A percentile compares a stretch with the other conserved stretches of the same genome.
These are phyloP conservation scores for Urtica urens DNA, from an alignment of 306 rosid genomes.

Conservation along the genomic window DNA sequence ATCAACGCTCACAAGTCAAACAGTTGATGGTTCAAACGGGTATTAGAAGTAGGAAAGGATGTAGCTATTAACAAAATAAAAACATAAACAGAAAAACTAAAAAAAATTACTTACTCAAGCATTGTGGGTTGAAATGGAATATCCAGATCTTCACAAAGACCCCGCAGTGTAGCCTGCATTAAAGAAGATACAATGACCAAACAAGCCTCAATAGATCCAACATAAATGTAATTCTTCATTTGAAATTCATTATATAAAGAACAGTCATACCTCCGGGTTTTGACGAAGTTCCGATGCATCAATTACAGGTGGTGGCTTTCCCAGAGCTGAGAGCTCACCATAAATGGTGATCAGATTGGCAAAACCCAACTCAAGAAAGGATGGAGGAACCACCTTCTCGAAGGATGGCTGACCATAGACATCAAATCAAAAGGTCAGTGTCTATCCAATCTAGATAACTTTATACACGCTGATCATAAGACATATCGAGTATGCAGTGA, in stretches of 20 bases:
- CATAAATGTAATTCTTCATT: not conserved
- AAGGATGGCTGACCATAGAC: slow-evolving; percentile 53
- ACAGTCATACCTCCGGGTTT: slow-evolving; percentile 53
- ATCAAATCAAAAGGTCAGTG: not conserved
- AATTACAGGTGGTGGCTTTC: slow-evolving; percentile 51
- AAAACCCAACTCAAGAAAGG: slow-evolving; percentile 65
- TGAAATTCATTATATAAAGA: slow-evolving; percentile 16
- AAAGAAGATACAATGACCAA: slow-evolving; percentile 9
- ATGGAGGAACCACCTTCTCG: slow-evolving; percentile 53
- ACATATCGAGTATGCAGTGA: slow-evolving; percentile 2
- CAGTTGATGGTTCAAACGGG: too few species aligned
- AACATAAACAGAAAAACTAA: not conserved
- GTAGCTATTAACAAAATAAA: too few species aligned
- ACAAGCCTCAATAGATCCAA: not conserved
- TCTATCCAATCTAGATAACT: too few species aligned
- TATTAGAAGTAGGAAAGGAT: too few species aligned
- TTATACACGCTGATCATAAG: slow-evolving; percentile 1
- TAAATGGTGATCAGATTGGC: slow-evolving; percentile 49
- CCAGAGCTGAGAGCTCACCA: slow-evolving; percentile 52
- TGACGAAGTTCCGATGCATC: slow-evolving; percentile 60
- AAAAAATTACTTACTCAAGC: slow-evolving; percentile 43
- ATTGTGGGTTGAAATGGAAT: slow-evolving; percentile 63
- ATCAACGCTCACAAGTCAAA: too few species aligned
- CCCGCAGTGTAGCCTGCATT: slow-evolving; percentile 44
- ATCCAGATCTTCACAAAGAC: slow-evolving; percentile 61